A percentile compares a stretch with the other conserved stretches of the same genome.
phyloP scores from a whole-genome alignment of 352 stramenopile species.

The Phytophthora podocarpi region DNA sequence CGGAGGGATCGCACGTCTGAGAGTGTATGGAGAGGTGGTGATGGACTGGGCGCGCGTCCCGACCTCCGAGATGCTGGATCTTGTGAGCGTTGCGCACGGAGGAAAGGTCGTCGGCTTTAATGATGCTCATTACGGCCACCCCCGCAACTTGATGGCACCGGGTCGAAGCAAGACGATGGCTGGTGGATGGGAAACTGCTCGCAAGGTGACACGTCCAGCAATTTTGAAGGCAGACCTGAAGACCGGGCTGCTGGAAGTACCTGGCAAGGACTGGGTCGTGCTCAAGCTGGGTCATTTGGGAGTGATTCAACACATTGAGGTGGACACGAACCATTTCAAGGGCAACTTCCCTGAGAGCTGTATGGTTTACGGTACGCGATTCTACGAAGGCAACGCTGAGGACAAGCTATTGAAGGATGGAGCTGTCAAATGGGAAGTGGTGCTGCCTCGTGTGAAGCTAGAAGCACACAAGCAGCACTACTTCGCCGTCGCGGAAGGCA shows the following conservation, averaged over 20 bases:
- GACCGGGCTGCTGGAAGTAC: conserved; percentile 62
- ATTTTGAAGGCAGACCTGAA: conserved; percentile 58
- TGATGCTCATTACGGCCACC: conserved; percentile 95
- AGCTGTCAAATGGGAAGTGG: conserved; percentile 74
- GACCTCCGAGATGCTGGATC: conserved; percentile 68
- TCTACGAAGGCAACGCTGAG: conserved; percentile 36
- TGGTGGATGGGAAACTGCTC: conserved; percentile 94
- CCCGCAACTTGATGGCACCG: conserved; percentile 91
- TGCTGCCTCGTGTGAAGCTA: conserved; percentile 90
- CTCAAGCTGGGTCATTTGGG: conserved; percentile 88
- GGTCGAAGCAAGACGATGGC: conserved; percentile 92
- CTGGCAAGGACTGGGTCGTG: conserved; percentile 92
- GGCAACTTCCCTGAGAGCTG: conserved; percentile 95
- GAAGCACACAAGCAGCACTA: conserved; percentile 87
- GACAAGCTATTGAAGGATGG: conserved; percentile 38
- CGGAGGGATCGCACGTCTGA: conserved; percentile 91
- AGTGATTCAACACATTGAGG: conserved; percentile 69
- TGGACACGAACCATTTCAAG: conserved; percentile 96
- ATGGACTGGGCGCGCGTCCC: conserved; percentile 67
- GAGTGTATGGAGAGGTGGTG: conserved; percentile 76
- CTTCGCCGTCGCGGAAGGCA: conserved; percentile 68
- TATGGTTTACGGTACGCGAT: conserved; percentile 74
- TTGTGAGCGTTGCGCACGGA: conserved; percentile 86
- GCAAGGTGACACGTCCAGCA: conserved; percentile 85
- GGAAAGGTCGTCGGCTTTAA: conserved; percentile 90